A percentile compares a stretch with the other conserved stretches of the same genome.
Evolutionary conservation across 345 rosid genomes (phyloP).

Genomic region (Brassica juncea): DNA sequence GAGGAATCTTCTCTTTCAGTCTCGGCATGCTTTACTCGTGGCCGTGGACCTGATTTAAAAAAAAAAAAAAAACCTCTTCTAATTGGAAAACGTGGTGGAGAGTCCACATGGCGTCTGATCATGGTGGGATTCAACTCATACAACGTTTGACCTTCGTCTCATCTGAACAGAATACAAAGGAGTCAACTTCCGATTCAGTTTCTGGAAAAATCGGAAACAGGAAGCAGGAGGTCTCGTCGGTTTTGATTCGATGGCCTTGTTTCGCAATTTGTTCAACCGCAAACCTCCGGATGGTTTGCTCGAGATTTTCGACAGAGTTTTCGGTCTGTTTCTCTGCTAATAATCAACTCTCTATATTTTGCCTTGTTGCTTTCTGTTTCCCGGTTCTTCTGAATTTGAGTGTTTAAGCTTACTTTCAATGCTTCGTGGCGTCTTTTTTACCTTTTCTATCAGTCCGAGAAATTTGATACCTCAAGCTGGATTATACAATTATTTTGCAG

Average conservation of each 20-base stretch:
- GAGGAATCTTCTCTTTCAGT: too few species aligned
- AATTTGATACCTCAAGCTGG: not conserved
- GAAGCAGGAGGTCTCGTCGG: constrained; percentile 8
- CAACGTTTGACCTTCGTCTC: too few species aligned
- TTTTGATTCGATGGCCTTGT: constrained; percentile 61
- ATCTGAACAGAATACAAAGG: too few species aligned
- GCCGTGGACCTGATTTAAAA: too few species aligned
- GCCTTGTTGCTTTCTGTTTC: too few species aligned
- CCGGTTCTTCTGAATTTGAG: not conserved
- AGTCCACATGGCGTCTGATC: too few species aligned
- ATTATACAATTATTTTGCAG: constrained; percentile 40
- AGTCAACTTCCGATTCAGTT: too few species aligned
- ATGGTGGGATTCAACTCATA: too few species aligned
- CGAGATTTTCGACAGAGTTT: constrained; percentile 86
- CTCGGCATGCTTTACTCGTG: too few species aligned
- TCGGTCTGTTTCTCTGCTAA: constrained; percentile 48
- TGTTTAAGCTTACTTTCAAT: not conserved
- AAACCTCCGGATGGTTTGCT: constrained; percentile 95
- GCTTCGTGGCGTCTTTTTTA: not conserved
- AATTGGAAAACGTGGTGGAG: too few species aligned
- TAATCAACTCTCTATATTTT: not conserved
- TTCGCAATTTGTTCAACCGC: constrained; percentile 75
- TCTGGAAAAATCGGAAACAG: not conserved
- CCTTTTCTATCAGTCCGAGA: not conserved
- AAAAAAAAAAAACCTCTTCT: too few species aligned